Evolutionary conservation across 2,329 filamentous ascomycete species (phyloP).

Genomic region (Calonectria naviculata): DNA sequence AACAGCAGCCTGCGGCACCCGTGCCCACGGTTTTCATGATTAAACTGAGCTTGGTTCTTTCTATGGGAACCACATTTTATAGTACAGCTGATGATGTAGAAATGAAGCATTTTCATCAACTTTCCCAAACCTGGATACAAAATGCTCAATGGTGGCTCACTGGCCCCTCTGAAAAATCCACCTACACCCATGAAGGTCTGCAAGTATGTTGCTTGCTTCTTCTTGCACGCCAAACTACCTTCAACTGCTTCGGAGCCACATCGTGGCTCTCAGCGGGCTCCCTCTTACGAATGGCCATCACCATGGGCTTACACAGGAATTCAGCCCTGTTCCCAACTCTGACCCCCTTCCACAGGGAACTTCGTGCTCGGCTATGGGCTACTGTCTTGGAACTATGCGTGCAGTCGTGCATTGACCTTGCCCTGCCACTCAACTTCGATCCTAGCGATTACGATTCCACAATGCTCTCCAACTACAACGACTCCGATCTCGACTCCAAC

Average conservation of each 20-base stretch:
- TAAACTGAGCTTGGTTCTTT: slow-evolving; percentile 34
- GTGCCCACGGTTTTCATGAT: slow-evolving; percentile 32
- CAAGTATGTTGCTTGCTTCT: slow-evolving; percentile 39
- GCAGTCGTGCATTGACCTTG: slow-evolving; percentile 37
- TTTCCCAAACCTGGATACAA: slow-evolving; percentile 39
- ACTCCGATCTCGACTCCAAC: slow-evolving; percentile 30
- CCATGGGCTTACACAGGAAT: slow-evolving; percentile 40
- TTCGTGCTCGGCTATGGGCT: slow-evolving; percentile 36
- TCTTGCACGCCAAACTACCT: slow-evolving; percentile 38
- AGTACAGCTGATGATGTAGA: slow-evolving; percentile 26
- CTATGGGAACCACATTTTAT: slow-evolving; percentile 38
- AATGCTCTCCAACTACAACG: slow-evolving; percentile 36
- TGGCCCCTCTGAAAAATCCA: slow-evolving; percentile 37
- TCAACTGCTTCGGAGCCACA: slow-evolving; percentile 38
- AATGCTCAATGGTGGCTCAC: slow-evolving; percentile 42
- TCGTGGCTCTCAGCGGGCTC: slow-evolving; percentile 41
- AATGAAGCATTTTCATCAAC: slow-evolving; percentile 21
- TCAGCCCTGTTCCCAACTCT: slow-evolving; percentile 33
- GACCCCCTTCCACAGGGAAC: slow-evolving; percentile 32
- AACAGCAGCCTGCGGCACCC: not conserved
- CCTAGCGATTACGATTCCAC: slow-evolving; percentile 32
- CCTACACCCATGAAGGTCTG: slow-evolving; percentile 38
- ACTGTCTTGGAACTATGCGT: slow-evolving; percentile 37
- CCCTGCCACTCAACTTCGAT: slow-evolving; percentile 32
- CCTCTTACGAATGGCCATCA: slow-evolving; percentile 37